Evolutionary conservation across 1,139 yeast species (phyloP).

Genomic region (Hemisphaericaspora xylofermentans): DNA sequence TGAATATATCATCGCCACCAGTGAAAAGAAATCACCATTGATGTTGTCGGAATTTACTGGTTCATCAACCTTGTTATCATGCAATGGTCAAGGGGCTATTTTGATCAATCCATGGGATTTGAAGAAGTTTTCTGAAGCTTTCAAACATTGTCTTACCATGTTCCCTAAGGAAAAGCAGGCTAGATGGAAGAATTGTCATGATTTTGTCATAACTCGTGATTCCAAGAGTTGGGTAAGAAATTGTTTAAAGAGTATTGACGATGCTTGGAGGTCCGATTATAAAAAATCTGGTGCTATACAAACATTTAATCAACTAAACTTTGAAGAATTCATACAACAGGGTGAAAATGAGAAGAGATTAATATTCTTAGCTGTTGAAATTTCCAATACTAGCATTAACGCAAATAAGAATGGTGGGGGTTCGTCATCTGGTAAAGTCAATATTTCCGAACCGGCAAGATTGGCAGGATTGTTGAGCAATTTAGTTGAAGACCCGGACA

Average conservation of each 20-base stretch:
- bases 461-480: slow-evolving; percentile 49
- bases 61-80: slow-evolving; percentile 69
- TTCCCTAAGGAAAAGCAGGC: slow-evolving; percentile 50
- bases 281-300: slow-evolving; percentile 25
- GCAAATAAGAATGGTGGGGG: slow-evolving; percentile 16
- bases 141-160: slow-evolving; percentile 66
- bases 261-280: slow-evolving; percentile 63
- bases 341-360: slow-evolving; percentile 44
- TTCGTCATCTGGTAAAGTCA: slow-evolving; percentile 31
- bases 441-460: slow-evolving; percentile 46
- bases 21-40: slow-evolving; percentile 73
- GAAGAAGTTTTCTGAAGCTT: slow-evolving; percentile 59
- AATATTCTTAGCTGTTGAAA: slow-evolving; percentile 56
- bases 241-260: slow-evolving; percentile 55
- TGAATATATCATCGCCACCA: slow-evolving; percentile 81
- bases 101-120: slow-evolving; percentile 91
- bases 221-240: slow-evolving; percentile 71
- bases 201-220: slow-evolving; percentile 63
- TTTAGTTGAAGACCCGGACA: slow-evolving; percentile 47
- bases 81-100: slow-evolving; percentile 61
- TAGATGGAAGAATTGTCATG: slow-evolving; percentile 63
- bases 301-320: slow-evolving; percentile 29
- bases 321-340: slow-evolving; percentile 36
- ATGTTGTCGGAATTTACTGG: slow-evolving; percentile 93
- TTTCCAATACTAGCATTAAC: slow-evolving; percentile 31